phyloP scores from a whole-genome alignment of 1,139 yeast genomes.

The Kodamaea sp. region DNA sequence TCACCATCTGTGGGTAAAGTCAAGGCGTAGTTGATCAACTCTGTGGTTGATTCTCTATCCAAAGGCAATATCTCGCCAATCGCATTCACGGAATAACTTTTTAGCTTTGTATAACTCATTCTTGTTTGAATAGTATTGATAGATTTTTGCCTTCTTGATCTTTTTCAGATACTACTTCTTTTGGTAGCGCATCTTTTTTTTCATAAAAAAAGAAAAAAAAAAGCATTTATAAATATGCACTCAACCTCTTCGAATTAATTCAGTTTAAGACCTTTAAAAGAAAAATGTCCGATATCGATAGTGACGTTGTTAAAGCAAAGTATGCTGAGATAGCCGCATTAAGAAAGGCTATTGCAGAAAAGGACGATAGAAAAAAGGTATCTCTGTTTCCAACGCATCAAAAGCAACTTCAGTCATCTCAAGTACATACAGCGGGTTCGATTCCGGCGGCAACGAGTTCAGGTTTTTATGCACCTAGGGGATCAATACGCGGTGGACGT shows the following conservation, averaged over 20 bases:
- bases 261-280: constrained; percentile 1
- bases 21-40: constrained; percentile 49
- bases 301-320: constrained; percentile 23
- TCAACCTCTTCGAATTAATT: neutral
- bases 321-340: constrained; percentile 34
- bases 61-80: constrained; percentile 46
- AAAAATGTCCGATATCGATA: constrained; percentile 4
- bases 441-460: neutral
- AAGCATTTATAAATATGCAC: neutral
- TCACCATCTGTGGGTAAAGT: constrained; percentile 40
- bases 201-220: neutral
- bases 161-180: neutral
- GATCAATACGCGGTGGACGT: constrained; percentile 1
- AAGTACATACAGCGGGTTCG: neutral
- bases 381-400: neutral
- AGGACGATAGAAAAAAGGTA: constrained; percentile 4
- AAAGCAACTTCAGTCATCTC: neutral
- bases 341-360: constrained; percentile 27
- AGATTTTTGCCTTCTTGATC: neutral
- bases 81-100: constrained; percentile 29
- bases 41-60: constrained; percentile 19
- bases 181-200: neutral
- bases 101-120: constrained; percentile 18
- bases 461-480: neutral
- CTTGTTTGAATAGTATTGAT: neutral